Base-by-base conservation (phyloP, 2,329 filamentous ascomycete species). In the Alternaria brassicae region DNA sequence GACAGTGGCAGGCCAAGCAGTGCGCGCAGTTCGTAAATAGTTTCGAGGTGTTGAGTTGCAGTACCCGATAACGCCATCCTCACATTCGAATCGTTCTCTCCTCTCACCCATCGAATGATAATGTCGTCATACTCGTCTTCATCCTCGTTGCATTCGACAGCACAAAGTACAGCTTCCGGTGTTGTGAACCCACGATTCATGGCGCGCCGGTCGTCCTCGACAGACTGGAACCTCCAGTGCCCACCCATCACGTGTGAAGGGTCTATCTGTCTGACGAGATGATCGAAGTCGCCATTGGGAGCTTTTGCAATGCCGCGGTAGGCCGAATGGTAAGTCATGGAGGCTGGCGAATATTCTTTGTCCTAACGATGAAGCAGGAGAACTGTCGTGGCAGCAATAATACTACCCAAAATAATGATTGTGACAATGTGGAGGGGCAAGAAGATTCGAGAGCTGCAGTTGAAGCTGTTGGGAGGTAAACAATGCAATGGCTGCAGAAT, bases 131-230 rank as follows among this genome's bases (percentile, higher is more conserved):
- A 64, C n/a, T n/a, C n/a, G 6, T 30, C 13, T 9, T 57, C 62
- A 2, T 64, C 52, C n/a, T n/a, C n/a, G 23, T 54, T 44, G 7
- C 23, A 30, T 15, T 68, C 67, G 12, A 62, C 55, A 6, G 58
- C 58, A 5, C 56, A n/a, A 13, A 72, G 34, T 6, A 70, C n/a
- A 0, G 53, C 52, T 27, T 72, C 69, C 0, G 68, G 69, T 2
- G 27, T 62, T 5, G n/a, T 21, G 3, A 66, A 44, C 17, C 68
- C 67, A 10, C n/a, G 40, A 3, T 30, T 17, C 28, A 55, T 49
- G 8, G 69, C 65, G 41, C 61, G 61, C 9, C 37, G 56, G 10
- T 70, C 65, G 23, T 71, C 69, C 0, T 59, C 25, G n/a, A 37
- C 19, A 10, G 50, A 50, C 8, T 28, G 19, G 28, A 71, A 70